These are phyloP conservation scores for Trichoderma semiorbis DNA, from an alignment of 2,329 filamentous ascomycete species.

Conservation along the genomic window DNA sequence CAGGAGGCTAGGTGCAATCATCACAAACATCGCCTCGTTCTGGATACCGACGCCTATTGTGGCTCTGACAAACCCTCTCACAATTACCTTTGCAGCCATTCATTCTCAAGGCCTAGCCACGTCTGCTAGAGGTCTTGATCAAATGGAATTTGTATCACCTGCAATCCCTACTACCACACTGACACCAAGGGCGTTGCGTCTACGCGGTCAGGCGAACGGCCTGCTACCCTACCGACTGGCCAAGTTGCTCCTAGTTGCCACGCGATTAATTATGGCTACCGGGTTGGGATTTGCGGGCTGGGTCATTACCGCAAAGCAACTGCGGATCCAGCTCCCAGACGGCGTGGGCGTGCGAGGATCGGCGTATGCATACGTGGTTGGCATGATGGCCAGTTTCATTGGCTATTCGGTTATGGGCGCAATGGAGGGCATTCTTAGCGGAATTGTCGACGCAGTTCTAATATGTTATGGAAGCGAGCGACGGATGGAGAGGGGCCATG, in stretches of 20 bases:
- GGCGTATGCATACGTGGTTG: conserved; percentile 91
- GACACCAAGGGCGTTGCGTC: conserved; percentile 51
- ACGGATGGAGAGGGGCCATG: conserved; percentile 61
- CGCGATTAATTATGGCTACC: conserved; percentile 85
- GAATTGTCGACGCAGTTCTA: conserved; percentile 82
- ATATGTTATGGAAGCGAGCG: conserved; percentile 94
- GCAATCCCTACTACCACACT: conserved; percentile 70
- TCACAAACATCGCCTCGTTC: conserved; percentile 71
- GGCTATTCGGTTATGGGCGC: conserved; percentile 90
- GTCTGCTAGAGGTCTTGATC: conserved; percentile 74
- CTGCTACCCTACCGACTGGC: conserved; percentile 87
- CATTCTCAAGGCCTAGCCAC: conserved; percentile 79
- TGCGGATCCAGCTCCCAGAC: conserved; percentile 58
- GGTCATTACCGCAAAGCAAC: conserved; percentile 83
- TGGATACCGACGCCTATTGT: conserved; percentile 82
- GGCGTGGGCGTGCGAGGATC: conserved; percentile 65
- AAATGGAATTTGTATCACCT: conserved; percentile 76
- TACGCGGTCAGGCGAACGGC: conserved; percentile 44
- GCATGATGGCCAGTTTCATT: conserved; percentile 86
- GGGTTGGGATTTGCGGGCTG: conserved; percentile 92
- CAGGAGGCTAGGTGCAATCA: conserved; percentile 58
- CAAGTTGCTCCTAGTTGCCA: conserved; percentile 87
- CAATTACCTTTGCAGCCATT: conserved; percentile 89
- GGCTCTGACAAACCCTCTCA: conserved; percentile 83
- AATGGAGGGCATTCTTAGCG: conserved; percentile 83